Evolutionary conservation across 176 grass and related monocot genomes (phyloP).

Genomic region (Triticum turgidum): DNA sequence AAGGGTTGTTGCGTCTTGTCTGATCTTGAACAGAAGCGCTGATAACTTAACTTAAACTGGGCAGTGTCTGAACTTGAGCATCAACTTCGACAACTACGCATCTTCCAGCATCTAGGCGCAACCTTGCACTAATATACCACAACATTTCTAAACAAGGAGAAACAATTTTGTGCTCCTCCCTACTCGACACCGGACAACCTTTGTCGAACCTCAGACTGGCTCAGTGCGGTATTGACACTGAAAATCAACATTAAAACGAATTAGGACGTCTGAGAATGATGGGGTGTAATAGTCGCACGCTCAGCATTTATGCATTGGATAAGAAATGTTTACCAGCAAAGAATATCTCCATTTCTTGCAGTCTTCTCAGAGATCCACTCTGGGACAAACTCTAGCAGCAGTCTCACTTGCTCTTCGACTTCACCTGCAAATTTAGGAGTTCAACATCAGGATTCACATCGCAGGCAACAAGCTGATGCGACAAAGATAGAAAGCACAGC

Average conservation of each 20-base stretch:
- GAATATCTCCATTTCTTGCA: conserved; percentile 39
- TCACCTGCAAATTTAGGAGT: conserved; percentile 48
- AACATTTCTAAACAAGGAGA: background rate
- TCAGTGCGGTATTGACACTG: conserved; percentile 49
- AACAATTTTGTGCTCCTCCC: background rate
- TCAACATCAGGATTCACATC: conserved; percentile 8
- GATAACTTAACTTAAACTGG: too few species aligned
- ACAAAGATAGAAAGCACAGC: background rate
- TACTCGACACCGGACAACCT: conserved; percentile 53
- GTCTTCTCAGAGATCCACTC: conserved; percentile 83
- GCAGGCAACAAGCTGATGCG: background rate
- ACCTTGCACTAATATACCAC: too few species aligned
- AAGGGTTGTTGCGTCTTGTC: too few species aligned
- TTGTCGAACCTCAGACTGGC: conserved; percentile 57
- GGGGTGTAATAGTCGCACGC: too few species aligned
- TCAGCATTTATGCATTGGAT: background rate
- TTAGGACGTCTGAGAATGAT: background rate
- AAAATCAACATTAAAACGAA: background rate
- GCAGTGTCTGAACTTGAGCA: too few species aligned
- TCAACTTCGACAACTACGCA: too few species aligned
- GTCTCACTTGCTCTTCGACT: conserved; percentile 63
- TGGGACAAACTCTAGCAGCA: conserved; percentile 72
- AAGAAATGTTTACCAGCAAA: conserved; percentile 54
- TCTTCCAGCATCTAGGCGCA: too few species aligned
- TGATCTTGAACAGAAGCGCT: too few species aligned